Evolutionary conservation across 495 filamentous ascomycete genomes (phyloP).

Genomic region (Xylaria cubensis): DNA sequence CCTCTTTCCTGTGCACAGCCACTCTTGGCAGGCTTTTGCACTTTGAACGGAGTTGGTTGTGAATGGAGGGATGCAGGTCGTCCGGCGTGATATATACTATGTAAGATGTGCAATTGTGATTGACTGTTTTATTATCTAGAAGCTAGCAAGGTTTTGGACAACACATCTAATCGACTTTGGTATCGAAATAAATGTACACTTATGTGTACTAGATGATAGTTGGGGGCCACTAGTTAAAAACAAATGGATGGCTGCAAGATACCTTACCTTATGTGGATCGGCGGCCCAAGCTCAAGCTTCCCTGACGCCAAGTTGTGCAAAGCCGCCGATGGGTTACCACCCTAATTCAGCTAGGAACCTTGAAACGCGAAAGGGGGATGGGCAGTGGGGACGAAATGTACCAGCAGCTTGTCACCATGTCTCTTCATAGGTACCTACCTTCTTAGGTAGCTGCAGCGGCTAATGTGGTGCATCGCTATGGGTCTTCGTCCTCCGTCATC

Average conservation of each 20-base stretch:
- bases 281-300: constrained; percentile 24
- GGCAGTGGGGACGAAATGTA: not conserved
- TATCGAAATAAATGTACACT: not conserved
- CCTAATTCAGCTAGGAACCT: constrained; percentile 6
- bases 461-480: not conserved
- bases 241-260: not conserved
- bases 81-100: not conserved
- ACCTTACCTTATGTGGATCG: constrained; percentile 8
- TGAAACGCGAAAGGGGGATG: constrained; percentile 5
- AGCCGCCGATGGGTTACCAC: not conserved
- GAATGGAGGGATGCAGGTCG: not conserved
- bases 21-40: constrained; percentile 28
- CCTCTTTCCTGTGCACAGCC: constrained; percentile 34
- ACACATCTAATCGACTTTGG: not conserved
- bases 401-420: not conserved
- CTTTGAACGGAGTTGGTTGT: not conserved
- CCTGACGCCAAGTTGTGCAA: constrained; percentile 4
- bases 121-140: not conserved
- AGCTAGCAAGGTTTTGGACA: not conserved
- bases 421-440: not conserved
- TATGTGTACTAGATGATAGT: too few species aligned
- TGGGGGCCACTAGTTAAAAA: not conserved
- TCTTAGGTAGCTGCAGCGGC: not conserved
- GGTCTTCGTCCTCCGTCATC: not conserved
- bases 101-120: constrained; percentile 6